phyloP scores from a whole-genome alignment of 2,329 filamentous ascomycete genomes.

The Aquanectria penicillioides region DNA sequence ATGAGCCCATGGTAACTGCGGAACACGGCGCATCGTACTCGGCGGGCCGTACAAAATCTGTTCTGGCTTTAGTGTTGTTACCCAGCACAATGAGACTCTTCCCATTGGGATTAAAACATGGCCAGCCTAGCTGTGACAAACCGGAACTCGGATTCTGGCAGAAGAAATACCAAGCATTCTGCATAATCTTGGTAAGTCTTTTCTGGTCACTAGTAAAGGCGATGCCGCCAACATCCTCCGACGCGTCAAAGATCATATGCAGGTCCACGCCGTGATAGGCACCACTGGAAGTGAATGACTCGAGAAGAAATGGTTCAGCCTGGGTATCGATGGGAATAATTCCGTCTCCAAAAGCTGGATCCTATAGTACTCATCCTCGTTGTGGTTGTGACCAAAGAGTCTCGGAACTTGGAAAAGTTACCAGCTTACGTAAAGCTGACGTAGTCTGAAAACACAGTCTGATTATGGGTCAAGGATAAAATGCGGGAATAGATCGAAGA shows the following conservation, averaged over 20 bases:
- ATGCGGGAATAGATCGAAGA: slow-evolving; percentile 49
- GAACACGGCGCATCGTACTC: slow-evolving; percentile 31
- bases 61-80: slow-evolving; percentile 3
- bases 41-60: slow-evolving; percentile 25
- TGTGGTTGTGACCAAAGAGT: slow-evolving; percentile 54
- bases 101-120: slow-evolving; percentile 26
- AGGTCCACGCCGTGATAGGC: slow-evolving; percentile 61
- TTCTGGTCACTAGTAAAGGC: slow-evolving; percentile 43
- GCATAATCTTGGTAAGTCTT: slow-evolving; percentile 49
- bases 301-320: slow-evolving; percentile 52
- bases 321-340: slow-evolving; percentile 50
- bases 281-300: slow-evolving; percentile 59
- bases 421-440: slow-evolving; percentile 44
- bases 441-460: slow-evolving; percentile 55
- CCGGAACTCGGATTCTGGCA: slow-evolving; percentile 49
- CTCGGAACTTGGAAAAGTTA: slow-evolving; percentile 53
- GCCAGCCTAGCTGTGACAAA: slow-evolving; percentile 40
- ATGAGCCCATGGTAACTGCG: slow-evolving; percentile 30
- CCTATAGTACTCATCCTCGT: slow-evolving; percentile 60
- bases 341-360: slow-evolving; percentile 53
- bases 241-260: slow-evolving; percentile 58
- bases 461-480: slow-evolving; percentile 53
- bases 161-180: slow-evolving; percentile 54
- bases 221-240: slow-evolving; percentile 51
- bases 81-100: slow-evolving; percentile 32